These are phyloP conservation scores for Hypsizygus marmoreus DNA, from an alignment of 768 basidiomycete species.

Conservation along the genomic window DNA sequence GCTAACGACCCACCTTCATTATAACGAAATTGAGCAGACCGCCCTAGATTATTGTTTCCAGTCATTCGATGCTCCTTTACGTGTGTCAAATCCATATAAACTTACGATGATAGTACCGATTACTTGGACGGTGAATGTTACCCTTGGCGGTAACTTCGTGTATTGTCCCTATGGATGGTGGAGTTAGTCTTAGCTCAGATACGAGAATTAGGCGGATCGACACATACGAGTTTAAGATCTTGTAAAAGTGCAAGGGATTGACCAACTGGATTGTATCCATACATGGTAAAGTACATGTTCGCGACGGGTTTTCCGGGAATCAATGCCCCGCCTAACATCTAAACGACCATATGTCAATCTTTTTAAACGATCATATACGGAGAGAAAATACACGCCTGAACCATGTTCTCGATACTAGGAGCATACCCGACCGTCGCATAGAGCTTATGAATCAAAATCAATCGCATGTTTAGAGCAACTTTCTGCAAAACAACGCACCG, in stretches of 20 bases:
- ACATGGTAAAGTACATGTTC: constrained; percentile 39
- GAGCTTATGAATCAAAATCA: constrained; percentile 31
- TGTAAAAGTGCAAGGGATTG: constrained; percentile 28
- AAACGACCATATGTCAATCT: background rate
- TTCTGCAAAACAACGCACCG: constrained; percentile 31
- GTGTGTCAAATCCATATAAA: no score
- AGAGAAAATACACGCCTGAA: constrained; percentile 24
- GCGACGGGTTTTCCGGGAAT: constrained; percentile 46
- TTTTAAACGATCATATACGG: background rate
- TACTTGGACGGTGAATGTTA: constrained; percentile 54
- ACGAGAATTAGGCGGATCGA: background rate
- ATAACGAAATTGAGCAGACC: constrained; percentile 51
- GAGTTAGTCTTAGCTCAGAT: constrained; percentile 6
- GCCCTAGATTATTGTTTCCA: constrained; percentile 39
- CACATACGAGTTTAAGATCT: constrained; percentile 33
- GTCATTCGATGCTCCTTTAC: no score
- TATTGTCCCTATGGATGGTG: constrained; percentile 31
- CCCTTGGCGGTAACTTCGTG: constrained; percentile 61
- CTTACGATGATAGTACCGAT: constrained; percentile 53
- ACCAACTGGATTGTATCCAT: constrained; percentile 33
- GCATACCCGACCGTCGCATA: constrained; percentile 43
- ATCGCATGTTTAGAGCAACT: no score
- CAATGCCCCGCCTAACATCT: constrained; percentile 48
- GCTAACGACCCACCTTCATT: constrained; percentile 45
- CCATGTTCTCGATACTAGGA: constrained; percentile 34